Evolutionary conservation across 1,284 basidiomycete species (phyloP).

Genomic region (Irpex sp.): DNA sequence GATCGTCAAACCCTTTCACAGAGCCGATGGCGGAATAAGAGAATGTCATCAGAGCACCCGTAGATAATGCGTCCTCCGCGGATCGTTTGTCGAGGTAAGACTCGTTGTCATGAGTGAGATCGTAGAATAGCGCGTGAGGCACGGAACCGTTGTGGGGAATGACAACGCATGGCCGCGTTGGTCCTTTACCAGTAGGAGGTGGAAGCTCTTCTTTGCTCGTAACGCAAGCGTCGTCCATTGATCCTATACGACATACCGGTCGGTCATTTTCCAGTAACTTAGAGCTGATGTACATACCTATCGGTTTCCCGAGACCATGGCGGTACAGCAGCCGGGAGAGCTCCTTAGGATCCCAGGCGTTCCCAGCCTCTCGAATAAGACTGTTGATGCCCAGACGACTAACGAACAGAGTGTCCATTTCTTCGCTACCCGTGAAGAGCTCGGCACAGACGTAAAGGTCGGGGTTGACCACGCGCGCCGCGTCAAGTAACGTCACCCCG

Average conservation of each 20-base stretch:
- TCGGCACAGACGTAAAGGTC: slow-evolving; percentile 96
- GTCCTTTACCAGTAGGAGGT: slow-evolving; percentile 76
- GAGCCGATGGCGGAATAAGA: slow-evolving; percentile 85
- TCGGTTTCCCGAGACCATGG: slow-evolving; percentile 86
- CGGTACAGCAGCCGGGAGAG: slow-evolving; percentile 82
- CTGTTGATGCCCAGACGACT: slow-evolving; percentile 89
- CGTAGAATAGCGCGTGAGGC: slow-evolving; percentile 91
- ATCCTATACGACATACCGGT: slow-evolving; percentile 46
- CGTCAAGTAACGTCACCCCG: slow-evolving; percentile 89
- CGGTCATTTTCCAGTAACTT: background rate
- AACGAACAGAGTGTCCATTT: slow-evolving; percentile 90
- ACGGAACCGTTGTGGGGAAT: slow-evolving; percentile 79
- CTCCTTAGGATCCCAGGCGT: slow-evolving; percentile 86
- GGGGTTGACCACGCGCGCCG: slow-evolving; percentile 84
- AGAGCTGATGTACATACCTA: slow-evolving; percentile 49
- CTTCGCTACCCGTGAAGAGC: slow-evolving; percentile 93
- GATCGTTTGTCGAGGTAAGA: slow-evolving; percentile 85
- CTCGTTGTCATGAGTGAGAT: slow-evolving; percentile 96
- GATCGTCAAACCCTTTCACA: slow-evolving; percentile 93
- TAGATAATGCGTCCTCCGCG: slow-evolving; percentile 90
- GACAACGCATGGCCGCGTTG: slow-evolving; percentile 68
- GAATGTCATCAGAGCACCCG: slow-evolving; percentile 86
- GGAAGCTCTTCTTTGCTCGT: slow-evolving; percentile 72
- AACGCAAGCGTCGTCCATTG: slow-evolving; percentile 87
- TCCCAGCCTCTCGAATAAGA: slow-evolving; percentile 88